Base-by-base conservation (phyloP, 305 asterid genomes). In the Nicotiana rustica region DNA sequence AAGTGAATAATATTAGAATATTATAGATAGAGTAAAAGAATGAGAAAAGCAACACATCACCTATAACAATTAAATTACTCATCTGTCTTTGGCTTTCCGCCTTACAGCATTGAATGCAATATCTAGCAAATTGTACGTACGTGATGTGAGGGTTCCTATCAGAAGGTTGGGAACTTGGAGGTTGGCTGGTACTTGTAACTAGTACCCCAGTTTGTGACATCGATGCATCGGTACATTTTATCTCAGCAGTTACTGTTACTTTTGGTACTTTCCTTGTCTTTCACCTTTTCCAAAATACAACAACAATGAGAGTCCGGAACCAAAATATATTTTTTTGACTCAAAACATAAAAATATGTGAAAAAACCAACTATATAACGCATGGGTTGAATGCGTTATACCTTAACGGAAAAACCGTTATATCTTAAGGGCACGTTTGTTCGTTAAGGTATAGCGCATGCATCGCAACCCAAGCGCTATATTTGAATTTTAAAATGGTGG, bases 11-110 rank as follows among this genome's bases (percentile, higher is more conserved):
- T 21, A 73, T n/a, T 19, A 10, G 59, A 31, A 31, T 38, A 35
- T 64, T 5, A 47, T 17, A 10, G n/a, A 5, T 73, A 85, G 67
- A 60, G 55, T 78, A 62, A 41, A 35, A 80, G 85, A 49, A 4
- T 85, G 68, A 79, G 67, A 69, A 86, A 86, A 86, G 84, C 85
- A 86, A 83, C 90, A 79, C 83, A 59, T 86, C 91, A 87, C 88
- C 88, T 77, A 85, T 31, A 85, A 77, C 80, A 76, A 86, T 82
- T 84, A 83, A 82, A 77, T 87, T 84, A 81, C 88, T 69, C 93
- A 92, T 89, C 94, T 81, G 82, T 87, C 86, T 81, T 83, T 81
- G 89, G 88, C 79, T 47, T 79, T 38, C 78, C 18, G 78, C 78
- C 78, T 36, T 57, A 33, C 79, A 14, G 19, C 81, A 67, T 82